Percentiles rank a stretch among this genome's conserved stretches.
Conservation (phyloP, 2,329 filamentous ascomycete species). For the Epichloe baconii region DNA sequence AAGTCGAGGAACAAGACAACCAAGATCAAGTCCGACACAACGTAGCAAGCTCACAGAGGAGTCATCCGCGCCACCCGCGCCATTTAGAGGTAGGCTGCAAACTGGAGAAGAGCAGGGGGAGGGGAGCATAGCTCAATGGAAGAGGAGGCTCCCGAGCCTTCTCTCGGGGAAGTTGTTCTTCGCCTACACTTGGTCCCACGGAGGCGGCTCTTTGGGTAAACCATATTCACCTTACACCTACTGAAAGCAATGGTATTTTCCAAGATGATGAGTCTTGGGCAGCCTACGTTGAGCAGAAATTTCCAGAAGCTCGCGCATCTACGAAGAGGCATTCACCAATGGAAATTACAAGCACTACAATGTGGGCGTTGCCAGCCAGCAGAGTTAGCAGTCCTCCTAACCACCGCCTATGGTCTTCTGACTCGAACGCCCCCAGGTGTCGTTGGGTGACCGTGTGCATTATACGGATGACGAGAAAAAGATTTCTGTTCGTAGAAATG, state of each 20-base stretch:
- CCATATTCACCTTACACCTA: neutral
- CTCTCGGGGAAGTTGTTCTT: neutral
- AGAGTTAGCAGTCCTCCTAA: neutral
- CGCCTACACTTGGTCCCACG: neutral
- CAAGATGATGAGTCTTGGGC: conserved; percentile 12
- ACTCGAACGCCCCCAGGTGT: neutral
- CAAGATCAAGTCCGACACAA: neutral
- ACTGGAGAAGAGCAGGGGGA: neutral
- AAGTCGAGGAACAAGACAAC: conserved; percentile 11
- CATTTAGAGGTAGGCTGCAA: neutral
- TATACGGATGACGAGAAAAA: neutral
- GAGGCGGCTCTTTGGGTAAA: neutral
- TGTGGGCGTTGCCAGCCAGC: conserved; percentile 18
- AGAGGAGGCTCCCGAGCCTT: neutral
- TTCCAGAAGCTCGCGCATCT: conserved; percentile 14
- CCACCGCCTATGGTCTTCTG: neutral
- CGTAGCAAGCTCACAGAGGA: neutral
- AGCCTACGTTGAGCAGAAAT: neutral
- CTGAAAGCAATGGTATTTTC: conserved; percentile 16
- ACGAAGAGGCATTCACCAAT: conserved; percentile 13
- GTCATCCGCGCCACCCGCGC: neutral
- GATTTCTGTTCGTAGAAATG: neutral
- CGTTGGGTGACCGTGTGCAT: neutral
- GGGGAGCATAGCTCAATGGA: neutral
- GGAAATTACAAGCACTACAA: conserved; percentile 20